Base-by-base conservation (phyloP, 768 basidiomycete genomes). In the Rickenella mellea region DNA sequence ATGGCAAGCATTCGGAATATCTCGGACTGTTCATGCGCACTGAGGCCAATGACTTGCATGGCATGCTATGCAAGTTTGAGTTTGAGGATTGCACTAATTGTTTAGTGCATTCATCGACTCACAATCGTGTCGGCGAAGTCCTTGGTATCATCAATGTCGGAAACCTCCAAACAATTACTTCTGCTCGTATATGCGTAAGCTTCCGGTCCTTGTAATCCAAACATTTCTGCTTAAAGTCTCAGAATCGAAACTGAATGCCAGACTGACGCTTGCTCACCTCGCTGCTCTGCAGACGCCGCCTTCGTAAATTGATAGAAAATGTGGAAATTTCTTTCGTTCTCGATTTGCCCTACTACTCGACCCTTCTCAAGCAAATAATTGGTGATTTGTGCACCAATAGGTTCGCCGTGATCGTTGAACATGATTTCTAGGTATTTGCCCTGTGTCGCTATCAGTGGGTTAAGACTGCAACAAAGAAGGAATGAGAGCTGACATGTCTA, bases 301-400 rank as follows among this genome's bases (percentile, higher is more conserved):
- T 97, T 99, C 21, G 96, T 97, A 61, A 98, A 96, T 58, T 99
- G 96, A 61, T 98, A 99, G 70, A 99, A 98, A 47, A 99, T 93
- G 56, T 99, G 96, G 62, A 98, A 98, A 60, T 96, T 88, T 47
- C 96, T 80, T 63, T 99, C 96, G 51, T 87, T 84, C 59, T 89
- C 83, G 42, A 98, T 87, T 57, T 99, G 96, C 26, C 93, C 92
- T 9, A 97, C 93, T 10, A 98, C 90, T 46, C 92, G 79, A 17
- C 90, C 88, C 64, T 99, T 99, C 65, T 99, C 96, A 46, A 99
- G 67, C 8, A 99, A 74, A 57, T 99, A 99, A 60, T 98, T 99
- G 6, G 96, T 98, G 48, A 99, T 98, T 56, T 96, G 90, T 1
- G 96, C 96, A 30, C 96, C 96, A 27, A 98, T 80, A 14, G 96